These are phyloP conservation scores for Ophiostoma populinum DNA, from an alignment of 2,329 filamentous ascomycete species.

Conservation along the genomic window DNA sequence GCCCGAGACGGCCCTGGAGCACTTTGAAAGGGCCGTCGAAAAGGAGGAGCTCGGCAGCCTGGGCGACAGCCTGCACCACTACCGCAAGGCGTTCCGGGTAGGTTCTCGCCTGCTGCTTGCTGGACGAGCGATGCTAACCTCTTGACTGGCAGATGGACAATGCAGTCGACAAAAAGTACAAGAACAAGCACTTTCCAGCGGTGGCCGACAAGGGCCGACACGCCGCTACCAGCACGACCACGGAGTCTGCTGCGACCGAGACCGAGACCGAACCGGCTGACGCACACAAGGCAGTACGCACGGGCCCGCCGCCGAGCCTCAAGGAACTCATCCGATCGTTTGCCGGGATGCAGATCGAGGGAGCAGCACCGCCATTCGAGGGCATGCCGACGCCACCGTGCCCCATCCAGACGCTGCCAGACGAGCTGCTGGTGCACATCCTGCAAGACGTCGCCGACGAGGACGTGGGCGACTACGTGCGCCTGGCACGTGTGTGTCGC, in stretches of 20 bases:
- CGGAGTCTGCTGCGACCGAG: slow-evolving; percentile 9
- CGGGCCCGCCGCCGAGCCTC: slow-evolving; percentile 36
- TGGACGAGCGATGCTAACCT: too few species aligned
- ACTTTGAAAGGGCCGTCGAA: slow-evolving; percentile 83
- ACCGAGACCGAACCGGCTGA: slow-evolving; percentile 16
- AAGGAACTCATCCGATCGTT: slow-evolving; percentile 64
- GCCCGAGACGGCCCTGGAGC: slow-evolving; percentile 66
- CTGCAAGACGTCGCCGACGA: slow-evolving; percentile 51
- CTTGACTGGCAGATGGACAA: slow-evolving; percentile 73
- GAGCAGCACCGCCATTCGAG: slow-evolving; percentile 50
- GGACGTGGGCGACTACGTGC: slow-evolving; percentile 63
- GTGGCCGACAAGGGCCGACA: too few species aligned
- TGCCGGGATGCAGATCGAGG: slow-evolving; percentile 48
- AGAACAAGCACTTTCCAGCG: slow-evolving; percentile 75
- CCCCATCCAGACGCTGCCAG: slow-evolving; percentile 58
- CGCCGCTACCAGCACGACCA: slow-evolving; percentile 31
- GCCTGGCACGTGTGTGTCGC: slow-evolving; percentile 69
- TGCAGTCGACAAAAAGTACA: slow-evolving; percentile 69
- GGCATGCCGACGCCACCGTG: slow-evolving; percentile 59
- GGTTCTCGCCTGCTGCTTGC: slow-evolving; percentile 14
- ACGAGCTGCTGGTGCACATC: slow-evolving; percentile 72
- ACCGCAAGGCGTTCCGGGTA: slow-evolving; percentile 79
- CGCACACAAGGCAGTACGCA: slow-evolving; percentile 38
- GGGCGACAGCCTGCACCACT: slow-evolving; percentile 74
- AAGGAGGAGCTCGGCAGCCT: slow-evolving; percentile 72